These are phyloP conservation scores for Penicillium paxilli DNA, from an alignment of 495 filamentous ascomycete genomes.

Conservation along the genomic window DNA sequence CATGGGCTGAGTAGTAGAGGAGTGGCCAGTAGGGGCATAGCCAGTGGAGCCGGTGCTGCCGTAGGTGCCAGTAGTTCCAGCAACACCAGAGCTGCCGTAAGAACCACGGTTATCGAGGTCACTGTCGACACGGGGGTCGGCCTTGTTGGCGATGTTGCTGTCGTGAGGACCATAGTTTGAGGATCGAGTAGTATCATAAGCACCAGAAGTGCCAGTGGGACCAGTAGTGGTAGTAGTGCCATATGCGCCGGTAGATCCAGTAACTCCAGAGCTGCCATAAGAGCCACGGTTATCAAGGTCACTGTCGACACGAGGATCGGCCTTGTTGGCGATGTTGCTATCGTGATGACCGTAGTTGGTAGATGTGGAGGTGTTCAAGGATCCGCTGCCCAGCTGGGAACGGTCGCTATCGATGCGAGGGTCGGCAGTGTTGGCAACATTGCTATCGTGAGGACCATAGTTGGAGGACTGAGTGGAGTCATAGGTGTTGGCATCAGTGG, in stretches of 20 bases:
- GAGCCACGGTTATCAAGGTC: constrained; percentile 6
- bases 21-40: not conserved
- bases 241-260: constrained; percentile 9
- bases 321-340: constrained; percentile 19
- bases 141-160: constrained; percentile 21
- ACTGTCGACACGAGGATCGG: constrained; percentile 21
- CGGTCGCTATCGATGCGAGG: constrained; percentile 19
- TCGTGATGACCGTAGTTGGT: constrained; percentile 1
- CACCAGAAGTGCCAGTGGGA: not conserved
- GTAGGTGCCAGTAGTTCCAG: constrained; percentile 8
- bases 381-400: not conserved
- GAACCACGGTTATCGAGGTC: constrained; percentile 5
- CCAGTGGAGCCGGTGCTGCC: constrained; percentile 23
- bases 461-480: constrained; percentile 13
- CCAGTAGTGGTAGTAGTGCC: not conserved
- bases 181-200: constrained; percentile 14
- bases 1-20: not conserved
- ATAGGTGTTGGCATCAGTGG: constrained; percentile 1
- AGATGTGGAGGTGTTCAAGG: not conserved
- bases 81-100: constrained; percentile 8
- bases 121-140: constrained; percentile 22
- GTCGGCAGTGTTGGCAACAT: constrained; percentile 16
- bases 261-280: constrained; percentile 6
- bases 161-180: constrained; percentile 20
- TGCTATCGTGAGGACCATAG: constrained; percentile 18